Evolutionary conservation across 2,329 filamentous ascomycete genomes (phyloP), one percentile per base, ranked within the genome.

Genomic region (Aspergillus latus): DNA sequence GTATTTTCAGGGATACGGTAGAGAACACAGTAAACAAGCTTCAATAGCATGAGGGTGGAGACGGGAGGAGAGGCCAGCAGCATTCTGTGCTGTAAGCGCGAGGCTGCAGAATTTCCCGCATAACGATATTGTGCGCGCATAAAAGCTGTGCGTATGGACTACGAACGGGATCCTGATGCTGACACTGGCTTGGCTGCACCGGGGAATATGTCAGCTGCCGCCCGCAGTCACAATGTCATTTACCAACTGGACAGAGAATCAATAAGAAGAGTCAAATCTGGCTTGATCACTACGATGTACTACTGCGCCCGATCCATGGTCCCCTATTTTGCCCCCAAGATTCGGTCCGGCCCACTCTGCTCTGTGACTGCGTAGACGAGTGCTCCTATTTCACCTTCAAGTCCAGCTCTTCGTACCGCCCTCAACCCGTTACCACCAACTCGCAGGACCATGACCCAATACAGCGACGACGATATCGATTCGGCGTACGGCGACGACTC

Each of bases 401-500:
- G 21, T 21, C 10, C 36, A n/a, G n/a, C n/a, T 13, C n/a, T 7
- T 42, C n/a, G 6, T 42, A 16, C 39, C n/a, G 39, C 16, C 15
- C 11, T 42, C 39, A 21, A 7, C n/a, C 13, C 21, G 21, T 21
- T 21, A 5, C 6, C 16, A 42, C 10, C 16, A n/a, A 21, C 5
- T 16, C n/a, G 6, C 39, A n/a, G n/a, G 21, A 21, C 39, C 11
- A 42, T 42, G 39, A 42, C n/a, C 8, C 39, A 42, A 21, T 42
- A 21, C 28, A 44, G 32, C 4, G 49, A 59, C 15, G 58, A 53
- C 10, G 63, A 64, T 21, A 39, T 26, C 16, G 62, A 65, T 45
- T 65, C 63, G 1, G 59, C 62, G 2, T 66, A 59, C 43, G 62
- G 57, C 2, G 61, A 52, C 4, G 63, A 65, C 21, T 60, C 62